These are phyloP conservation scores for Lactifluus rugatus DNA, from an alignment of 768 basidiomycete genomes.

Conservation along the genomic window DNA sequence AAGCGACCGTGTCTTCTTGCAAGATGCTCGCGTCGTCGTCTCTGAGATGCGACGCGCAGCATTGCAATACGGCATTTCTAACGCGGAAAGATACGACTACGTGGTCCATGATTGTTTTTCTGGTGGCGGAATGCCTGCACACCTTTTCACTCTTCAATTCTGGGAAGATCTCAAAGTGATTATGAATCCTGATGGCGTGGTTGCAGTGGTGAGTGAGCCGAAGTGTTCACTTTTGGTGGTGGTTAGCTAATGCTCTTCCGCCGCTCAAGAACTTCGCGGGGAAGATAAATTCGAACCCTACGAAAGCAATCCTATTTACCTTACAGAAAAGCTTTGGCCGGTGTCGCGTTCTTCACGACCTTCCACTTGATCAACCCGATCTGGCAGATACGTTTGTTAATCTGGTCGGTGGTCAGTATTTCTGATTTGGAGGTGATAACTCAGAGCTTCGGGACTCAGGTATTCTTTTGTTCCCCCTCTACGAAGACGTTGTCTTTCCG, in stretches of 20 bases:
- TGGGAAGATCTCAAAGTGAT: constrained; percentile 60
- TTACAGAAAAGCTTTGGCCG: constrained; percentile 58
- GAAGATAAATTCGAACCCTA: constrained; percentile 47
- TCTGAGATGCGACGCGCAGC: constrained; percentile 22
- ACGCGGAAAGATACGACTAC: constrained; percentile 44
- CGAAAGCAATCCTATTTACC: constrained; percentile 60
- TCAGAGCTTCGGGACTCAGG: constrained; percentile 34
- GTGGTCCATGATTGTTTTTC: constrained; percentile 91
- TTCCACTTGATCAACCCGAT: constrained; percentile 36
- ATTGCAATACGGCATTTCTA: constrained; percentile 22
- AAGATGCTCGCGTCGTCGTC: constrained; percentile 51
- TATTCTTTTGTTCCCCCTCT: constrained; percentile 71
- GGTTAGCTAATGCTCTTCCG: background rate
- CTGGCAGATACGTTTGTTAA: constrained; percentile 52
- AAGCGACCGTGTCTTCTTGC: constrained; percentile 51
- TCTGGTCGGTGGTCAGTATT: constrained; percentile 43
- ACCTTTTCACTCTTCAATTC: constrained; percentile 78
- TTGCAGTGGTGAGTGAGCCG: constrained; percentile 67
- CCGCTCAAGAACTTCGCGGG: constrained; percentile 72
- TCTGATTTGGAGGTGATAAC: background rate
- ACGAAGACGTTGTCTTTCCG: constrained; percentile 49
- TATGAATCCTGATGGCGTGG: constrained; percentile 60
- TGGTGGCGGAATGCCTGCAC: constrained; percentile 81
- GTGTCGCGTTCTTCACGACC: constrained; percentile 81
- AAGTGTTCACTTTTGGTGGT: background rate